Conservation (phyloP, 805 yeast genomes). For the Kuraishia hungarica region DNA sequence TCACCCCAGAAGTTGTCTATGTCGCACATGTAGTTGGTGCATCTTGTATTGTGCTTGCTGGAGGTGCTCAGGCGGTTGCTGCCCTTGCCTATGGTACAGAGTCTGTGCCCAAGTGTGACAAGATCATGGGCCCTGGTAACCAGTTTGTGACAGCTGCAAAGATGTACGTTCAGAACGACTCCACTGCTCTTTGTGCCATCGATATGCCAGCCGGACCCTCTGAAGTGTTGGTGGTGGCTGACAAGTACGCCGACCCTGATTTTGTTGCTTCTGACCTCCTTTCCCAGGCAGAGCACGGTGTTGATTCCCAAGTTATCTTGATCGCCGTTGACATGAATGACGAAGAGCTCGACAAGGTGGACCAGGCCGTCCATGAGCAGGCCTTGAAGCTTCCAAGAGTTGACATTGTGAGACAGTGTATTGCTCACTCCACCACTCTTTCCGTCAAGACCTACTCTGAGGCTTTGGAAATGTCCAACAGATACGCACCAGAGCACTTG, state of each 20-base stretch:
- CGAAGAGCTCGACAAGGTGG: conserved; percentile 56
- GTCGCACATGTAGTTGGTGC: conserved; percentile 97
- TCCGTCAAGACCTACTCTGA: conserved; percentile 61
- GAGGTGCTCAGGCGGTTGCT: conserved; percentile 99
- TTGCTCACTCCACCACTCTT: conserved; percentile 83
- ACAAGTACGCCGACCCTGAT: conserved; percentile 79
- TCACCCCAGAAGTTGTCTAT: conserved; percentile 95
- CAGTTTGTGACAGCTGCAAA: conserved; percentile 99
- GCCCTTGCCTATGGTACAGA: conserved; percentile 99
- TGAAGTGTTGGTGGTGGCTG: conserved; percentile 95
- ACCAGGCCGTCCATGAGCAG: conserved; percentile 77
- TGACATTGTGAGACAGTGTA: conserved; percentile 86
- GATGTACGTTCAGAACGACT: conserved; percentile 94
- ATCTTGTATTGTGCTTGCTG: conserved; percentile 82
- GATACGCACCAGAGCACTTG: conserved; percentile 96
- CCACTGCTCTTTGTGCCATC: conserved; percentile 88
- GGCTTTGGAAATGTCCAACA: conserved; percentile 82
- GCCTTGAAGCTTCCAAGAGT: conserved; percentile 83
- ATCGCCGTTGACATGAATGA: conserved; percentile 68
- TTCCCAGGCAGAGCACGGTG: conserved; percentile 98
- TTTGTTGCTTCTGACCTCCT: conserved; percentile 94
- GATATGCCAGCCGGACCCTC: conserved; percentile 99
- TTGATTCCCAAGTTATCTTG: conserved; percentile 94
- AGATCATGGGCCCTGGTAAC: conserved; percentile 97
- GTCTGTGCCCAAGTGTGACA: conserved; percentile 86